Base-by-base conservation (phyloP, 2,329 filamentous ascomycete species). In the Colletotrichum brevisporum region DNA sequence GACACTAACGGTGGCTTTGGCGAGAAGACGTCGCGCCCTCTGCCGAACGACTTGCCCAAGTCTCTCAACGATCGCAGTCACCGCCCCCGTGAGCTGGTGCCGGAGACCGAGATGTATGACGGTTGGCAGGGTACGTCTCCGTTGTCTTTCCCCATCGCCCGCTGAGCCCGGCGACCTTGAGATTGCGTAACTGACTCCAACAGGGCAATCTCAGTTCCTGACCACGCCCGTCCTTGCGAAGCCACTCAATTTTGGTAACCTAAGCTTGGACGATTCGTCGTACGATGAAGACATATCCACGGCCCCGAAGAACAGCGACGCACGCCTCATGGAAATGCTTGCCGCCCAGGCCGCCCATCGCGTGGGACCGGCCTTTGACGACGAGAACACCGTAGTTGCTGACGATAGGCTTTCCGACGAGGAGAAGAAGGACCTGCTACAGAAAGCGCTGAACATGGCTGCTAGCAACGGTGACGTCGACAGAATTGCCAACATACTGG, bases 41-140 rank as follows among this genome's bases (percentile, higher is more conserved):
- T 98, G 58, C 96, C 96, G 48, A 83, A 88, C 73, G 96, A 99
- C 81, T 88, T 99, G 43, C 96, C 96, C 12, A 96, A 89, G 73
- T 97, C 95, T 13, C 88, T 99, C 63, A 92, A 99, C 80, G 96
- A 99, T 83, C 90, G 96, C 70, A 89, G 91, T 74, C 86, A 86
- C 75, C 88, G 92, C 41, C 88, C 90, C 4, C 85, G 84, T 54
- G 90, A 91, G 71, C 88, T 91, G 72, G 87, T 92, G 64, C 86
- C 87, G 47, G 96, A 98, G 85, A 97, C 95, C 48, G 96, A 98
- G 85, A 94, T 98, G 84, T 99, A 98, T 80, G 96, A 99, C 87
- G 96, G 94, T 74, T 99, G 96, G 96, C 94, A 98, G 91, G 95
- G 95, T 86, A 73, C 71, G 84, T 83, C 43, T 27, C 57, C n/a